Evolutionary conservation across 371 early-diverging fungal genomes (phyloP).

Genomic region (Massospora cicadina): DNA sequence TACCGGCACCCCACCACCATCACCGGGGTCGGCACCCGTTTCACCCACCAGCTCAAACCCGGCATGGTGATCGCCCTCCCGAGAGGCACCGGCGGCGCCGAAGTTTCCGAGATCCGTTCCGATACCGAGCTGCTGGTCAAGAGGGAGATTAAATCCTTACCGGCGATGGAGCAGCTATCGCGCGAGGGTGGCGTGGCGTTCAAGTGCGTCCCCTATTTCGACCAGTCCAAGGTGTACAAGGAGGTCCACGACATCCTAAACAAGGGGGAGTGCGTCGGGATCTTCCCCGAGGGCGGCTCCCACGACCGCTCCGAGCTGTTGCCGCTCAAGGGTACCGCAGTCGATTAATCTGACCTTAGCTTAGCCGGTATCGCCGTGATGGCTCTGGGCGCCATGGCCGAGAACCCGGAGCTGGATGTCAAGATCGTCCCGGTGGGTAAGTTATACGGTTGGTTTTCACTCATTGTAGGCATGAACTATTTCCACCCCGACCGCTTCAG

Average conservation of each 20-base stretch:
- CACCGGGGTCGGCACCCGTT: slow-evolving; percentile 46
- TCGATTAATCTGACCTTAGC: neutral
- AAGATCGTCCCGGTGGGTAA: slow-evolving; percentile 79
- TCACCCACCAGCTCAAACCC: slow-evolving; percentile 39
- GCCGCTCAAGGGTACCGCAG: slow-evolving; percentile 62
- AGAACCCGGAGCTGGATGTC: slow-evolving; percentile 67
- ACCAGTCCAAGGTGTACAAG: slow-evolving; percentile 69
- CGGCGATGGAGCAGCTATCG: slow-evolving; percentile 37
- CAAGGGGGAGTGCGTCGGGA: slow-evolving; percentile 72
- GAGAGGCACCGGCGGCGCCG: slow-evolving; percentile 36
- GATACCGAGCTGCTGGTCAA: slow-evolving; percentile 56
- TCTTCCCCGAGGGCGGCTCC: slow-evolving; percentile 95
- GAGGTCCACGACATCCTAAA: slow-evolving; percentile 59
- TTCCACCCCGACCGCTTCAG: slow-evolving; percentile 92
- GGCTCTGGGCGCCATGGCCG: slow-evolving; percentile 89
- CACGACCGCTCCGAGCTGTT: slow-evolving; percentile 91
- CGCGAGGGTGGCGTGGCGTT: slow-evolving; percentile 37
- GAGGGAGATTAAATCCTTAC: slow-evolving; percentile 42
- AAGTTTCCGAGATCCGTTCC: slow-evolving; percentile 54
- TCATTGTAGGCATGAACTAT: slow-evolving; percentile 59
- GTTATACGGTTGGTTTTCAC: neutral
- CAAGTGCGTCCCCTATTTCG: slow-evolving; percentile 68
- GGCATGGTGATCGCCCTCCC: slow-evolving; percentile 45
- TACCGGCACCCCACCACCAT: slow-evolving; percentile 39
- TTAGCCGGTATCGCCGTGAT: slow-evolving; percentile 69